Conservation (phyloP, 768 basidiomycete species). For the Boletus rubropictus region DNA sequence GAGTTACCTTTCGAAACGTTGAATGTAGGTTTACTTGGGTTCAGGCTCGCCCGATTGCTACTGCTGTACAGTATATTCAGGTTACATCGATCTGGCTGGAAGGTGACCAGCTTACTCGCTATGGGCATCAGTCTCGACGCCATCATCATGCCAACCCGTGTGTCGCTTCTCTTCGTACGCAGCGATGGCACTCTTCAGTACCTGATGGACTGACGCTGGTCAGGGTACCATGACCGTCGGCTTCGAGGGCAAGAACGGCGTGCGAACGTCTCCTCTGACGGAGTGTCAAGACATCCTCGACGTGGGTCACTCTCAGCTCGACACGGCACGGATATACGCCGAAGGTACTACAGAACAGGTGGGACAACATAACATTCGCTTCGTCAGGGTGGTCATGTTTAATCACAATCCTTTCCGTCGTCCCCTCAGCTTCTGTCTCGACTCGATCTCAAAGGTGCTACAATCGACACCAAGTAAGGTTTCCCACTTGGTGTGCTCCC, state of each 20-base stretch:
- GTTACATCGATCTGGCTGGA: not conserved
- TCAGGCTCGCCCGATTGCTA: not conserved
- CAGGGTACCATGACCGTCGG: conserved; percentile 50
- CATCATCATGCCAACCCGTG: conserved; percentile 23
- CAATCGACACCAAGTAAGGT: conserved; percentile 45
- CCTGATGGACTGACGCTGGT: not conserved
- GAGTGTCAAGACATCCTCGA: conserved; percentile 44
- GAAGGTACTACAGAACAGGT: conserved; percentile 54
- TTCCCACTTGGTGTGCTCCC: not conserved
- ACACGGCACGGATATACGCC: conserved; percentile 47
- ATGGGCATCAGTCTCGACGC: not conserved
- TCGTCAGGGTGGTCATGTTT: not conserved
- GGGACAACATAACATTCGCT: not conserved
- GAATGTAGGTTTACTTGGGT: too few relatives aligned
- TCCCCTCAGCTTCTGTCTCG: conserved; percentile 33
- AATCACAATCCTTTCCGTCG: not conserved
- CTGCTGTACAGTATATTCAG: not conserved
- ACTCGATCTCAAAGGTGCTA: conserved; percentile 36
- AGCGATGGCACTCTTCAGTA: not conserved
- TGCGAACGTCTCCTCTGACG: conserved; percentile 32
- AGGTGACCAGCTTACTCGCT: not conserved
- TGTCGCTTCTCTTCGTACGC: conserved; percentile 26
- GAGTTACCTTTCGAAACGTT: too few relatives aligned
- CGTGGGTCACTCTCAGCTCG: conserved; percentile 41
- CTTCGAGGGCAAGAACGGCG: conserved; percentile 36